phyloP scores from a whole-genome alignment of 2,329 filamentous ascomycete species.

The Ceratocystis variospora region DNA sequence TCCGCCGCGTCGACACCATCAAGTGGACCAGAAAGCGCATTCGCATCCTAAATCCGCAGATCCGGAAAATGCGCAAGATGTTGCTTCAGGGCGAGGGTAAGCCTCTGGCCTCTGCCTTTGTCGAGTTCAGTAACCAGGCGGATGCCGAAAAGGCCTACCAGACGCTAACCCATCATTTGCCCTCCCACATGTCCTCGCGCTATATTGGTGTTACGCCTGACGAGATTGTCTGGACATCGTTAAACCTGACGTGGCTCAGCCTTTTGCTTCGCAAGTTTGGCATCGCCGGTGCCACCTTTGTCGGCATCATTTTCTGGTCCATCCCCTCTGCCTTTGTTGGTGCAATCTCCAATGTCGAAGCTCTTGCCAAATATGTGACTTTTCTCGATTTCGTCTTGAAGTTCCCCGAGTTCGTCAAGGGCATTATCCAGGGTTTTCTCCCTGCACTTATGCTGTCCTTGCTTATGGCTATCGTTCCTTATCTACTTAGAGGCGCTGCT shows the following conservation, averaged over 20 bases:
- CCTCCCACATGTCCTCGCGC: conserved; percentile 70
- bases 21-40: conserved; percentile 59
- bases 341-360: conserved; percentile 69
- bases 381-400: conserved; percentile 62
- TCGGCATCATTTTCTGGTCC: conserved; percentile 75
- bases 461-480: conserved; percentile 70
- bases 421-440: conserved; percentile 69
- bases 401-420: conserved; percentile 55
- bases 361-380: conserved; percentile 46
- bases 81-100: conserved; percentile 51
- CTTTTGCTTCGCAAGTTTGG: conserved; percentile 53
- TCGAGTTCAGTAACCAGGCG: conserved; percentile 72
- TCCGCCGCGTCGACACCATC: conserved; percentile 89
- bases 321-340: conserved; percentile 66
- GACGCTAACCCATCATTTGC: conserved; percentile 64
- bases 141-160: conserved; percentile 80
- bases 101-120: conserved; percentile 65
- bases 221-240: conserved; percentile 77
- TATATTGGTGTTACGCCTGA: conserved; percentile 67
- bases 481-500: conserved; percentile 62
- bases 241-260: conserved; percentile 58
- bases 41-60: conserved; percentile 29
- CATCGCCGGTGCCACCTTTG: conserved; percentile 52
- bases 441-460: conserved; percentile 67
- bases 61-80: conserved; percentile 51